Evolutionary conservation across 108 stramenopile species (phyloP).

Genomic region (Aurantiochytrium sp.): DNA sequence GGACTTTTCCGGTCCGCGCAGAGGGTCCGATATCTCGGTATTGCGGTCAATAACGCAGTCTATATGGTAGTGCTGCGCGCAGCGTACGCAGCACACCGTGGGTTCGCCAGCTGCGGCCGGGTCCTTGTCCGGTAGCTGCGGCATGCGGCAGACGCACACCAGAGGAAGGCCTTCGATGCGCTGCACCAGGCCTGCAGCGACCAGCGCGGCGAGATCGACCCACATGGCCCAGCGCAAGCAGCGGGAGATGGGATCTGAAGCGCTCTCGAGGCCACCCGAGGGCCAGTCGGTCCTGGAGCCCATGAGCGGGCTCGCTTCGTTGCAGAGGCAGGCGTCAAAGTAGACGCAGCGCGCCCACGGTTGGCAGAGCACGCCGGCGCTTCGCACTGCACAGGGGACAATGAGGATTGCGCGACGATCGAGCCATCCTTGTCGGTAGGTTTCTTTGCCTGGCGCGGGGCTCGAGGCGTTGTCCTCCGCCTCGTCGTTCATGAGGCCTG

Average conservation of each 20-base stretch:
- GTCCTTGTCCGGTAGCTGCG: background rate
- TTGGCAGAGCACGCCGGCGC: background rate
- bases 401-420: background rate
- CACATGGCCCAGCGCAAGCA: background rate
- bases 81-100: background rate
- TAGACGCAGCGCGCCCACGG: background rate
- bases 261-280: background rate
- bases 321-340: background rate
- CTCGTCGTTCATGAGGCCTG: background rate
- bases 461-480: background rate
- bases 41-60: background rate
- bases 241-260: background rate
- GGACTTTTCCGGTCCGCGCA: background rate
- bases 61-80: background rate
- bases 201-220: background rate
- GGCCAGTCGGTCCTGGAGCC: background rate
- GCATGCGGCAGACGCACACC: background rate
- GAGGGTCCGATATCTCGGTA: background rate
- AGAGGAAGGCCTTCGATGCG: background rate
- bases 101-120: background rate
- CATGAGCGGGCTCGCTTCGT: background rate
- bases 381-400: background rate
- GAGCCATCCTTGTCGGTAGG: background rate
- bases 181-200: background rate
- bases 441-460: background rate